phyloP scores from a whole-genome alignment of 2,329 filamentous ascomycete genomes.

The Pestalotiopsis sp. region DNA sequence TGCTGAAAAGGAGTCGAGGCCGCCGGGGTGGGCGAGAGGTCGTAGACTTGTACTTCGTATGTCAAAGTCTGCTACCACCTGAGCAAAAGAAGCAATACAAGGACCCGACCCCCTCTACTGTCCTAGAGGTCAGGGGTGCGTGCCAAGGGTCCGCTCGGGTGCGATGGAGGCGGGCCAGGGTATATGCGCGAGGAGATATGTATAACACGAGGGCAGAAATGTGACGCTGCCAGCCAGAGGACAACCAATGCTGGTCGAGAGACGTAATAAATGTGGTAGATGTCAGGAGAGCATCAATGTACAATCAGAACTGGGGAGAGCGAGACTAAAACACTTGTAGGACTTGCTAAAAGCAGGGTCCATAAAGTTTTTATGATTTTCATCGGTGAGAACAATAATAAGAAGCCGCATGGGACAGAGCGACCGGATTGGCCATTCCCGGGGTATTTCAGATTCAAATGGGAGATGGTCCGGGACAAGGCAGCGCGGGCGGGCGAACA shows the following conservation, averaged over 20 bases:
- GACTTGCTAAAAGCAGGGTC: constrained; percentile 1
- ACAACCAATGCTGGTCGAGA: neutral
- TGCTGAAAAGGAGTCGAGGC: neutral
- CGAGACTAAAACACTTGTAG: neutral
- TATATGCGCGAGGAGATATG: neutral
- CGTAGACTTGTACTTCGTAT: neutral
- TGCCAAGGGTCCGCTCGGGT: constrained; percentile 9
- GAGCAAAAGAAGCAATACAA: neutral
- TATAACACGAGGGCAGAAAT: neutral
- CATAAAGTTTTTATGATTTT: neutral
- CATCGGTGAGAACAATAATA: neutral
- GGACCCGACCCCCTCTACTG: neutral
- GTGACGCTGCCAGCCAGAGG: neutral
- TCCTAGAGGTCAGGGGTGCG: neutral
- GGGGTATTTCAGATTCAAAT: neutral
- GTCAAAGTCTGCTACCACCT: neutral
- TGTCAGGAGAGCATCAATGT: neutral
- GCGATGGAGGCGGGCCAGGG: constrained; percentile 1
- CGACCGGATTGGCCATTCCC: constrained; percentile 1
- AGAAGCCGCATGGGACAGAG: neutral
- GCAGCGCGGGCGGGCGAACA: neutral
- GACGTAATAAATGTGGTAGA: neutral
- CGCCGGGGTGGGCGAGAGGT: neutral
- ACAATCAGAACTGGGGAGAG: neutral
- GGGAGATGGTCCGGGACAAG: neutral